These are phyloP conservation scores for Oryza rufipogon DNA, from an alignment of 176 grass and related monocot species.

Conservation along the genomic window DNA sequence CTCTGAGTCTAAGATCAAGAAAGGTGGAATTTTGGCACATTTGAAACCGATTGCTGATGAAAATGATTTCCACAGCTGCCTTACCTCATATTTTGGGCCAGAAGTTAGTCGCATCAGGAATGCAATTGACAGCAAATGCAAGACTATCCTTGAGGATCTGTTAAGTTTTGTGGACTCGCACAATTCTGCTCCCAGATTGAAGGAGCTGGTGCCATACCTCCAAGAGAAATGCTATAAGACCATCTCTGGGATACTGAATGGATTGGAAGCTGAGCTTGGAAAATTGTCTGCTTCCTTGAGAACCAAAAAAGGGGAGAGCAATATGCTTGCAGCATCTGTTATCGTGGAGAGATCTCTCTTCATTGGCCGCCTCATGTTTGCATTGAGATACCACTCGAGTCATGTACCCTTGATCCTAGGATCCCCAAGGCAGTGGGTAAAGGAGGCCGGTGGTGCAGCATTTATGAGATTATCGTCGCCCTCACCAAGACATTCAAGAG, in stretches of 20 bases:
- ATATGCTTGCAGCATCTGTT: slow-evolving; percentile 54
- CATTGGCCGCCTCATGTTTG: slow-evolving; percentile 88
- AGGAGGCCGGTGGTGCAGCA: slow-evolving; percentile 53
- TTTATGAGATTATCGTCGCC: slow-evolving; percentile 66
- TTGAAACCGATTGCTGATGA: slow-evolving; percentile 90
- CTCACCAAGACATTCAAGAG: slow-evolving; percentile 60
- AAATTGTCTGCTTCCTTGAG: slow-evolving; percentile 67
- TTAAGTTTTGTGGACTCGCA: slow-evolving; percentile 92
- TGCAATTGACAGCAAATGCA: slow-evolving; percentile 93
- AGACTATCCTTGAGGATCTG: slow-evolving; percentile 86
- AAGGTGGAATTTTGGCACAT: slow-evolving; percentile 73
- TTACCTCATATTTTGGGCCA: slow-evolving; percentile 73
- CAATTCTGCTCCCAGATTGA: slow-evolving; percentile 81
- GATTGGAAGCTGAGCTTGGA: slow-evolving; percentile 74
- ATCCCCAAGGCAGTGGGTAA: slow-evolving; percentile 90
- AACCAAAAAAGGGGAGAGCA: slow-evolving; percentile 47
- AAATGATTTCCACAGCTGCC: slow-evolving; percentile 81
- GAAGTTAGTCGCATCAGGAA: slow-evolving; percentile 83
- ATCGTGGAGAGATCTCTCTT: slow-evolving; percentile 91
- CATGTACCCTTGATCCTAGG: slow-evolving; percentile 87
- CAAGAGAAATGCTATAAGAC: slow-evolving; percentile 92
- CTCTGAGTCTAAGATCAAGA: slow-evolving; percentile 86
- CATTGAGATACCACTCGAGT: slow-evolving; percentile 85
- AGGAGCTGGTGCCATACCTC: slow-evolving; percentile 85
- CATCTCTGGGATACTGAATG: slow-evolving; percentile 65